phyloP scores from a whole-genome alignment of 1,284 basidiomycete genomes.

The Tilletia setariae region DNA sequence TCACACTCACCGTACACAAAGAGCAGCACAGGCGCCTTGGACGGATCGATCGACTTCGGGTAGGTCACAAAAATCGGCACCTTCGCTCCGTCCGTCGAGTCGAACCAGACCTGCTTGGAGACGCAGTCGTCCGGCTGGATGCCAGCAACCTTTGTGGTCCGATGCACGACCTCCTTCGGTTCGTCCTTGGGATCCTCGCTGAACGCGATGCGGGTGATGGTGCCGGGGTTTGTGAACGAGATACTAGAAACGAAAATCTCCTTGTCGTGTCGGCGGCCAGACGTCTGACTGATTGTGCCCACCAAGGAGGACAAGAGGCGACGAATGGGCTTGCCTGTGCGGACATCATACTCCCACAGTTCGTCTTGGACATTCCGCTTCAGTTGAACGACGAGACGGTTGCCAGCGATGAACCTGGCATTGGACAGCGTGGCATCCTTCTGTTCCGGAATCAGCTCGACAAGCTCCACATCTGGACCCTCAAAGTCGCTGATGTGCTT shows the following conservation, averaged over 20 bases:
- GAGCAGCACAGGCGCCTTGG: constrained; percentile 73
- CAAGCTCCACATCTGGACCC: constrained; percentile 51
- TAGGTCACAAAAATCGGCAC: constrained; percentile 83
- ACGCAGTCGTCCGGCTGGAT: constrained; percentile 70
- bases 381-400: constrained; percentile 68
- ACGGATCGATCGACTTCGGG: constrained; percentile 69
- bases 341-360: constrained; percentile 69
- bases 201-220: constrained; percentile 56
- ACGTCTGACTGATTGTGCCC: constrained; percentile 64
- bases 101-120: constrained; percentile 63
- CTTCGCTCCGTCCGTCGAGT: constrained; percentile 74
- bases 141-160: constrained; percentile 66
- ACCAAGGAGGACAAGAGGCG: constrained; percentile 68
- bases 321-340: constrained; percentile 61
- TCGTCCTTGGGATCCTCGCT: constrained; percentile 16
- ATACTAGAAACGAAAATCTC: constrained; percentile 69
- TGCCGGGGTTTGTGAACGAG: constrained; percentile 73
- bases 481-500: constrained; percentile 39
- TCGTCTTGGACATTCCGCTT: constrained; percentile 79
- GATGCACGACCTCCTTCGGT: constrained; percentile 63
- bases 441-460: constrained; percentile 71
- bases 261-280: constrained; percentile 62
- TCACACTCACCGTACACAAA: constrained; percentile 64
- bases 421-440: constrained; percentile 64
- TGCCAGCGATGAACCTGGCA: constrained; percentile 61